These are phyloP conservation scores for Leccinum disarticulatum DNA, from an alignment of 768 basidiomycete genomes.

Conservation along the genomic window DNA sequence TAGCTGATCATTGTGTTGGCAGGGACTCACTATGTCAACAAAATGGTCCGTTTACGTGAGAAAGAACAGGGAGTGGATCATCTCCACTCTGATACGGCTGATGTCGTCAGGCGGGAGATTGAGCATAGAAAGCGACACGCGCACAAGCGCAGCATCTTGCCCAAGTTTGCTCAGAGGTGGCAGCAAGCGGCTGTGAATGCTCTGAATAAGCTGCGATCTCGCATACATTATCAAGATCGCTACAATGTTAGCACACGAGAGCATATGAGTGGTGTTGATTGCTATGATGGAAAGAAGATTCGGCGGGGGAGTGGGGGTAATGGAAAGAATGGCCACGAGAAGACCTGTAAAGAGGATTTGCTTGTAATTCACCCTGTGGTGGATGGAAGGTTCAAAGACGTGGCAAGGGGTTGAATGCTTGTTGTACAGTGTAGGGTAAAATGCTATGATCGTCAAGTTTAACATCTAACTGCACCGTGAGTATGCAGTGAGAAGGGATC, in stretches of 20 bases:
- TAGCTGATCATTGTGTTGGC: slow-evolving; percentile 11
- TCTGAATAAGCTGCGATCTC: slow-evolving; percentile 47
- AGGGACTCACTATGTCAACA: slow-evolving; percentile 78
- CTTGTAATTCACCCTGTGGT: slow-evolving; percentile 58
- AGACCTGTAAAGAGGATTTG: slow-evolving; percentile 44
- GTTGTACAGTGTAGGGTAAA: slow-evolving; percentile 15
- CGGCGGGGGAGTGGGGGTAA: slow-evolving; percentile 35
- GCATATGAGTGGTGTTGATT: slow-evolving; percentile 79
- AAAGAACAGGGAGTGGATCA: slow-evolving; percentile 29
- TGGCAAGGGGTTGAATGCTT: slow-evolving; percentile 34
- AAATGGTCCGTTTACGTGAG: slow-evolving; percentile 44
- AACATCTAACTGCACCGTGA: not conserved
- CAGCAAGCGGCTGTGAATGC: slow-evolving; percentile 43
- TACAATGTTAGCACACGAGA: slow-evolving; percentile 62
- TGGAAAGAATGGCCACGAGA: slow-evolving; percentile 12
- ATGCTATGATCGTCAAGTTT: not conserved
- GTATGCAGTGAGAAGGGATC: not conserved
- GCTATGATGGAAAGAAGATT: slow-evolving; percentile 58
- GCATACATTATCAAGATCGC: slow-evolving; percentile 55
- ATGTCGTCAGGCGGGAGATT: slow-evolving; percentile 49
- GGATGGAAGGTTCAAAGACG: slow-evolving; percentile 67
- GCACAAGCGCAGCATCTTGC: slow-evolving; percentile 19
- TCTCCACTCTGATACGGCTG: slow-evolving; percentile 45
- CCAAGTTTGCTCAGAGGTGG: slow-evolving; percentile 44
- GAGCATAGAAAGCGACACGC: slow-evolving; percentile 36